Evolutionary conservation across 176 grass and related monocot genomes (phyloP).

Genomic region (Lolium multiflorum): DNA sequence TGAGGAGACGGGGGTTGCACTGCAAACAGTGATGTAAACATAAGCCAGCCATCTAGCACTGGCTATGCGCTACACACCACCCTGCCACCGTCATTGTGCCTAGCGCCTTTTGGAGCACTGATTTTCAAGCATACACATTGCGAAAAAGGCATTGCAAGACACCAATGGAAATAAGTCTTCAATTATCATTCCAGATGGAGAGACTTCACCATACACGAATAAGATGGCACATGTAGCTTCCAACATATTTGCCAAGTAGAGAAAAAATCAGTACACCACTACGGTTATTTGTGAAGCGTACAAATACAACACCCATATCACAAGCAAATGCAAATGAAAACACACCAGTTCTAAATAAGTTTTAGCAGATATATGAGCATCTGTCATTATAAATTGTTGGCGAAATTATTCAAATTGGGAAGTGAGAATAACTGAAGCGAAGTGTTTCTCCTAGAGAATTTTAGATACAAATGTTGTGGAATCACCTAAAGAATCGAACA

Average conservation of each 20-base stretch:
- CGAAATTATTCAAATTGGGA: background rate
- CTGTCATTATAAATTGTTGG: background rate
- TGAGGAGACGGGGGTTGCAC: background rate
- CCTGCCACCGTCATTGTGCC: background rate
- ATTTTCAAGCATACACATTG: background rate
- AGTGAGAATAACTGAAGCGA: background rate
- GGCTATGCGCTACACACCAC: background rate
- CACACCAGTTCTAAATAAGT: background rate
- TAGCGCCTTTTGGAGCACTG: background rate
- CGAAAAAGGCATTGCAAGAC: background rate
- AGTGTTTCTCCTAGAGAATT: background rate
- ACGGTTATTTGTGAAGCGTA: constrained; percentile 11
- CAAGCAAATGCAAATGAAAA: background rate
- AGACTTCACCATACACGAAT: background rate
- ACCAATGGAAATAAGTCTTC: background rate
- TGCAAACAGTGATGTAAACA: background rate
- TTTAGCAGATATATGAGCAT: background rate
- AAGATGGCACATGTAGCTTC: background rate
- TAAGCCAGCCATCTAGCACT: background rate
- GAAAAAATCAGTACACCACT: background rate
- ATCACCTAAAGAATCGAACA: background rate
- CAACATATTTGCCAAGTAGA: background rate
- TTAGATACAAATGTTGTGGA: background rate
- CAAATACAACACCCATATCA: background rate
- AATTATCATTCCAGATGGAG: background rate